Evolutionary conservation across 306 rosid genomes (phyloP).

Genomic region (Inga oerstediana): DNA sequence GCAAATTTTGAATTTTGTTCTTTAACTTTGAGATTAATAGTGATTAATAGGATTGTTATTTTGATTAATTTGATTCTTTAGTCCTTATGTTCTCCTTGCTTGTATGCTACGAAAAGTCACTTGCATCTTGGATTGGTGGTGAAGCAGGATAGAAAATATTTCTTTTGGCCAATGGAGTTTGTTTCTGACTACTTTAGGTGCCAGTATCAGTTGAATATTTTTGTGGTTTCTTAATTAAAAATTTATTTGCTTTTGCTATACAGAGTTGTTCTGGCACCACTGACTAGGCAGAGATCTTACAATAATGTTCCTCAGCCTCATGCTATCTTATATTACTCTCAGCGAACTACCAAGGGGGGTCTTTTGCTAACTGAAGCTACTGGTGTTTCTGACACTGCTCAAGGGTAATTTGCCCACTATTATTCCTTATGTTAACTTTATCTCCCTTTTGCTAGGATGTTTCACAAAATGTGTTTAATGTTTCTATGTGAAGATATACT

Average conservation of each 20-base stretch:
- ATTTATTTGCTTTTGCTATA: neutral
- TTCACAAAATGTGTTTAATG: neutral
- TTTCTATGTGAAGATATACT: neutral
- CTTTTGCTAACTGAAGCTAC: conserved; percentile 56
- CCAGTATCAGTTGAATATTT: neutral
- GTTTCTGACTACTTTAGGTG: neutral
- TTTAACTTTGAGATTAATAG: no score
- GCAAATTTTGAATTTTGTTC: neutral
- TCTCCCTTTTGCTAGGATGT: neutral
- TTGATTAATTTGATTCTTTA: no score
- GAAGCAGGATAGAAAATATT: no score
- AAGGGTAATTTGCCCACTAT: conserved; percentile 41
- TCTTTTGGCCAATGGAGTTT: neutral
- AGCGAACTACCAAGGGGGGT: conserved; percentile 53
- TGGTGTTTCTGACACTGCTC: conserved; percentile 57
- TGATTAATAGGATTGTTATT: no score
- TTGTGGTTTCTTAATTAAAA: neutral
- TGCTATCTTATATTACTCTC: conserved; percentile 64
- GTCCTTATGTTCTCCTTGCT: neutral
- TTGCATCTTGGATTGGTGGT: neutral
- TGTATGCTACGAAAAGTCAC: neutral
- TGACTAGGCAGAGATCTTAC: conserved; percentile 49
- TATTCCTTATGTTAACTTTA: neutral
- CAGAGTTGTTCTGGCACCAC: conserved; percentile 56
- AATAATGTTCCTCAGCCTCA: conserved; percentile 55